Evolutionary conservation across 2,329 filamentous ascomycete species (phyloP), one percentile per base, ranked within the genome.

Genomic region (Monilinia polystroma): DNA sequence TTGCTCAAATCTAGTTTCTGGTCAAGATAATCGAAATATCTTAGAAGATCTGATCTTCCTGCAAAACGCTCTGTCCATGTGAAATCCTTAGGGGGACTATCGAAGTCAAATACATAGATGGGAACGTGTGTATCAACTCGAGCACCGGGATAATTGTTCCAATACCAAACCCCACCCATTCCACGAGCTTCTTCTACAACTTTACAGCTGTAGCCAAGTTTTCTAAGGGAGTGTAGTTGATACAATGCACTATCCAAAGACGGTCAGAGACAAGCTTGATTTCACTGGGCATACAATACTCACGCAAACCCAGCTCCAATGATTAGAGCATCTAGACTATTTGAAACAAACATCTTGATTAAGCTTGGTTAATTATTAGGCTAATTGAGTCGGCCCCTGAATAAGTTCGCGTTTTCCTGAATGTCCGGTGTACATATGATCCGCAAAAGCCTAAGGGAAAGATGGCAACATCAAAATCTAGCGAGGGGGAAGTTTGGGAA

Each of bases 1-100:
- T 79, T 81, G 49, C 77, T 79, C 5, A 84, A 72, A 26, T 79
- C 74, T 57, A 81, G 75, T 2, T 78, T 78, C 32, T 80, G 75
- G 57, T 79, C 81, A 3, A 83, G 77, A 67, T 82, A 80, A 20
- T 76, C 72, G 57, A 85, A 83, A 71, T 85, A 85, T 3, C 63
- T 69, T 18, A 77, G 76, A 2, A 84, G 69, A 67, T 84, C 80
- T 7, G 75, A 70, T 63, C 77, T 75, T 29, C 66, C 72, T 2
- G 81, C 79, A 64, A 79, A 82, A 43, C 75, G 72, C 68, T 79
- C 73, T 12, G 74, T 74, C 78, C 81, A 85, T 23, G 75, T 77
- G 78, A 79, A 85, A 55, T 78, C 77, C 32, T 79, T 75, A 73
- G 76, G 82, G 3, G 81, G 75, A 77, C 63, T 75, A 76, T 43